Conservation (phyloP, 1,139 yeast genomes). For the Protomyces pachydermus region DNA sequence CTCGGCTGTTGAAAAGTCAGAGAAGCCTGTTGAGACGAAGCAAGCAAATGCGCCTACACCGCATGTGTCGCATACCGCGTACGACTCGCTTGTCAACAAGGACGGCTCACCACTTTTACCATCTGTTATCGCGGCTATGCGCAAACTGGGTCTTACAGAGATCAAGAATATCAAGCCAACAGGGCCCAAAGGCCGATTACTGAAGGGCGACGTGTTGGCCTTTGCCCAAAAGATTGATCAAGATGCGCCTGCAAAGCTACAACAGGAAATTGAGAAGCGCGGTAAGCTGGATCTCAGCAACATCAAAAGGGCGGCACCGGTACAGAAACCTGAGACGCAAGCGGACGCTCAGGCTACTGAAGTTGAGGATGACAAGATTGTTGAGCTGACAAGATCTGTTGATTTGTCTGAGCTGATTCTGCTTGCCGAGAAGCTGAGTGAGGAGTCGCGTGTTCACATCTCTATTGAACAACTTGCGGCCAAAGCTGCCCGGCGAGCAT, state of each 20-base stretch:
- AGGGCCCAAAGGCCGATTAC: constrained; percentile 81
- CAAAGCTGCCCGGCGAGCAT: constrained; percentile 26
- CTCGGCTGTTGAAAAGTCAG: constrained; percentile 28
- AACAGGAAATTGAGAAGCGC: constrained; percentile 53
- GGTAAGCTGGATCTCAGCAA: constrained; percentile 72
- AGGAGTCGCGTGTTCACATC: constrained; percentile 16
- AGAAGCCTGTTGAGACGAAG: constrained; percentile 12
- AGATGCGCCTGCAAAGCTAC: constrained; percentile 51
- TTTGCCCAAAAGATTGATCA: constrained; percentile 65
- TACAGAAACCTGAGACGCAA: constrained; percentile 38
- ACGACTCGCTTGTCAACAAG: not conserved
- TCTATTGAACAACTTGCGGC: constrained; percentile 20
- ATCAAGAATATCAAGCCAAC: constrained; percentile 81
- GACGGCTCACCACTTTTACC: constrained; percentile 54
- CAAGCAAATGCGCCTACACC: not conserved
- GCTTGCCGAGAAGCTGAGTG: constrained; percentile 18
- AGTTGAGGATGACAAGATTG: constrained; percentile 36
- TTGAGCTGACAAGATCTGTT: constrained; percentile 35
- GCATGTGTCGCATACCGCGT: not conserved
- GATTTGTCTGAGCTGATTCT: constrained; percentile 29
- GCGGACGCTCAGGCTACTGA: constrained; percentile 38
- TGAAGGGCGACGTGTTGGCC: constrained; percentile 88
- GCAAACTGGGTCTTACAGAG: constrained; percentile 54
- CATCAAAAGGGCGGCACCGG: constrained; percentile 50
- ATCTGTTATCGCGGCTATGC: constrained; percentile 66